These are phyloP conservation scores for Ceriops tagal DNA, from an alignment of 345 rosid species.

Conservation along the genomic window DNA sequence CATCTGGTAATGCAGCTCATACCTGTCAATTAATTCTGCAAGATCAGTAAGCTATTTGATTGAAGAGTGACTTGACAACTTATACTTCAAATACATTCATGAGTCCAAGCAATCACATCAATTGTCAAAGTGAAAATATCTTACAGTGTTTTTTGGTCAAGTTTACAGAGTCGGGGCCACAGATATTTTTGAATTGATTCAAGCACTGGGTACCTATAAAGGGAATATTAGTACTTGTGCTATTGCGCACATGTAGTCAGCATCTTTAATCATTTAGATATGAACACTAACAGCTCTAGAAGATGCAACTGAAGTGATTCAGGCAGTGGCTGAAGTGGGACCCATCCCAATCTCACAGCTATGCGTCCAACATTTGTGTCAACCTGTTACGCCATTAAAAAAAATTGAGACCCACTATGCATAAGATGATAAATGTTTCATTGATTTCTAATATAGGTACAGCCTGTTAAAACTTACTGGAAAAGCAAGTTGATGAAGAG, in stretches of 20 bases:
- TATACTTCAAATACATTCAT: too few species aligned
- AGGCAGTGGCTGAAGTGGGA: conserved; percentile 61
- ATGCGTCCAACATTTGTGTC: conserved; percentile 72
- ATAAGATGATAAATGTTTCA: not conserved
- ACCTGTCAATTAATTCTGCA: conserved; percentile 28
- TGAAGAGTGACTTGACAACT: not conserved
- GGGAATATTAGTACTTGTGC: not conserved
- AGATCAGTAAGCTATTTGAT: not conserved
- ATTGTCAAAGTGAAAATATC: not conserved
- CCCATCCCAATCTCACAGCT: conserved; percentile 77
- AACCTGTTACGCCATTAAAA: conserved; percentile 36
- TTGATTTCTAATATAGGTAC: too few species aligned
- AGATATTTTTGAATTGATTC: conserved; percentile 61
- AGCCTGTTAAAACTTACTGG: conserved; percentile 40
- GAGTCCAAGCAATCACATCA: too few species aligned
- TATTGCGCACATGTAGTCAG: not conserved
- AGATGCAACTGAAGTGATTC: conserved; percentile 54
- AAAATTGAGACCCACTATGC: not conserved
- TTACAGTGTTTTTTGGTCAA: conserved; percentile 56
- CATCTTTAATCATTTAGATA: not conserved
- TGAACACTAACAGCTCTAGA: conserved; percentile 18
- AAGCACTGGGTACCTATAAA: conserved; percentile 54
- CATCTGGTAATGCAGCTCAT: conserved; percentile 66
- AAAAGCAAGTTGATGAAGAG: conserved; percentile 53
- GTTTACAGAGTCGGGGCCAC: conserved; percentile 56